Evolutionary conservation across 805 yeast species (phyloP).

Genomic region (Sporopachydermia lactativora): DNA sequence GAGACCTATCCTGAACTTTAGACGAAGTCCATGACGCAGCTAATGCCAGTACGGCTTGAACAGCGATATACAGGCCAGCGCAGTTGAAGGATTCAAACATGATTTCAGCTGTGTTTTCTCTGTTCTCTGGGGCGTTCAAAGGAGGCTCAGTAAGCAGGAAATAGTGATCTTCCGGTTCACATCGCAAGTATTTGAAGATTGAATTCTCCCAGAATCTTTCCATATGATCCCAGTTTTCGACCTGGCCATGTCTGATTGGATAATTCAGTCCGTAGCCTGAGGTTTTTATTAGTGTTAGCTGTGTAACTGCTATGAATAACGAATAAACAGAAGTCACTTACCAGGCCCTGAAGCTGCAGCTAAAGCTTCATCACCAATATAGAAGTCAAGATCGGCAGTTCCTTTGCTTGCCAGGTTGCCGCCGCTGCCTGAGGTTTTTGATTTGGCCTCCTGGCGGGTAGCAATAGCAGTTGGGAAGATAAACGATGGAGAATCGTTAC

Average conservation of each 20-base stretch:
- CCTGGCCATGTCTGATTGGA: conserved; percentile 95
- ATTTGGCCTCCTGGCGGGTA: conserved; percentile 28
- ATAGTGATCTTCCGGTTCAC: conserved; percentile 98
- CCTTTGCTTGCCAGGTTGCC: conserved; percentile 55
- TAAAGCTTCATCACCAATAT: conserved; percentile 91
- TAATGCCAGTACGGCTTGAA: conserved; percentile 94
- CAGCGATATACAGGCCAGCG: conserved; percentile 97
- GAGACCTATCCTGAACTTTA: conserved; percentile 85
- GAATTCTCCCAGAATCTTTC: conserved; percentile 98
- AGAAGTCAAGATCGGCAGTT: conserved; percentile 87
- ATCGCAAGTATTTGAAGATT: conserved; percentile 87
- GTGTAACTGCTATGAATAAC: neutral
- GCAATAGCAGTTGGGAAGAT: conserved; percentile 96
- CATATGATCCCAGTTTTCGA: conserved; percentile 99
- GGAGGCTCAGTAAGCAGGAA: conserved; percentile 97
- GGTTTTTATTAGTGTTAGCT: neutral
- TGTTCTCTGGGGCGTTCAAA: conserved; percentile 97
- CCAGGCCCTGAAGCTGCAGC: conserved; percentile 79
- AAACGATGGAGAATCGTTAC: conserved; percentile 95
- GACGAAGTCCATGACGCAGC: conserved; percentile 99
- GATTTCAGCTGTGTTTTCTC: conserved; percentile 97
- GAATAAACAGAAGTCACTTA: conserved; percentile 12
- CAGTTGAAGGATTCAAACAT: conserved; percentile 98
- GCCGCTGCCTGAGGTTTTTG: conserved; percentile 13
- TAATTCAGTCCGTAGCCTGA: conserved; percentile 65